phyloP scores from a whole-genome alignment of 805 yeast genomes.

The Cyberlindnera samutprakarnensis region DNA sequence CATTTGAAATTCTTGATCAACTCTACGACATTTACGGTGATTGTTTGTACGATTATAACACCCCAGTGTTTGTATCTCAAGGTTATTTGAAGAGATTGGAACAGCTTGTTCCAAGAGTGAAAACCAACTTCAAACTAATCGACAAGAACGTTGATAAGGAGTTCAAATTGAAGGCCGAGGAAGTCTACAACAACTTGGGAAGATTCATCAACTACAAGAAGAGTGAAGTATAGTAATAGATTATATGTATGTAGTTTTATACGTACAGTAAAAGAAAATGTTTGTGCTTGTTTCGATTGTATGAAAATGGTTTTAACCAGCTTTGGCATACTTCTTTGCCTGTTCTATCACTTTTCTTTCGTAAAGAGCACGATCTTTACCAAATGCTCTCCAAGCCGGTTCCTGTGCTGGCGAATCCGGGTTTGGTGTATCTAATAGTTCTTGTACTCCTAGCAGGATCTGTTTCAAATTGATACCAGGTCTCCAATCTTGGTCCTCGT shows the following conservation, averaged over 20 bases:
- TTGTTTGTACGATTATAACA: conserved; percentile 56
- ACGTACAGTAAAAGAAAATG: too few relatives aligned
- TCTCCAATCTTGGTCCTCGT: conserved; percentile 96
- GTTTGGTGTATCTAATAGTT: conserved; percentile 81
- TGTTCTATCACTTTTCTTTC: conserved; percentile 76
- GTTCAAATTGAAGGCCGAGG: conserved; percentile 58
- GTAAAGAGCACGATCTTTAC: conserved; percentile 59
- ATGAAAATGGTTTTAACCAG: not conserved
- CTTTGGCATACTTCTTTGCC: conserved; percentile 56
- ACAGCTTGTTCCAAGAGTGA: conserved; percentile 39
- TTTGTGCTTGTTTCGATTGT: too few relatives aligned
- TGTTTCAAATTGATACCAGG: conserved; percentile 93
- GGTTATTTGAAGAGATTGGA: conserved; percentile 37
- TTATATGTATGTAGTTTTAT: not conserved
- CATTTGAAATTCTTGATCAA: conserved; percentile 55
- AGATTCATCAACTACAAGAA: conserved; percentile 74
- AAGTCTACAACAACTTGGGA: conserved; percentile 55
- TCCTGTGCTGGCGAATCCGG: conserved; percentile 97
- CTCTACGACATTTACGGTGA: conserved; percentile 81
- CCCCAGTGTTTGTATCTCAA: conserved; percentile 52
- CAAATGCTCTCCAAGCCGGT: conserved; percentile 88
- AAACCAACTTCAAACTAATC: conserved; percentile 48
- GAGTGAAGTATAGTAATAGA: not conserved
- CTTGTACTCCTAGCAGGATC: conserved; percentile 87
- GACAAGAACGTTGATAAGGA: conserved; percentile 55